phyloP scores from a whole-genome alignment of 2,329 filamentous ascomycete genomes.

The Aspergillus novoparasiticus region DNA sequence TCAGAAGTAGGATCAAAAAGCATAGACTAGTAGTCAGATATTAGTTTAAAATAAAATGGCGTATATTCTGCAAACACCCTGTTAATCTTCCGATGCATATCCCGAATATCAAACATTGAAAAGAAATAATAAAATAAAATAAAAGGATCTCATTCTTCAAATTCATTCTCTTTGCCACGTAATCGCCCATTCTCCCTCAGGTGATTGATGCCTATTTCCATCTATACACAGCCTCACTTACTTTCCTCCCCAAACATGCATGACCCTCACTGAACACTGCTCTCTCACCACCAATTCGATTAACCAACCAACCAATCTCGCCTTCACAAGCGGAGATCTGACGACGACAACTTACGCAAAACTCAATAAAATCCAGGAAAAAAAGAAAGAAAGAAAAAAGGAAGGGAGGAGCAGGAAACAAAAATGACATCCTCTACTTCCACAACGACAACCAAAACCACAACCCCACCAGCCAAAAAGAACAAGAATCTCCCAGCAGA shows the following conservation, averaged over 20 bases:
- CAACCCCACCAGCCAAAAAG: background rate
- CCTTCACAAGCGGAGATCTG: background rate
- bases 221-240: background rate
- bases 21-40: background rate
- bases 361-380: background rate
- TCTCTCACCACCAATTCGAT: background rate
- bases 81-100: background rate
- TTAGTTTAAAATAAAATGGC: background rate
- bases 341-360: background rate
- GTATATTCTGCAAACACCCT: background rate
- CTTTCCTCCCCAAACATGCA: background rate
- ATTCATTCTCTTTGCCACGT: background rate
- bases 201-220: background rate
- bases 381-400: background rate
- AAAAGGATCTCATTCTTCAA: background rate
- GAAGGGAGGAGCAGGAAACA: background rate
- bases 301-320: background rate
- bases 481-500: background rate
- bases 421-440: conserved; percentile 9
- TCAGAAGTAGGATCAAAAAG: background rate
- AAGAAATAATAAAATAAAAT: background rate
- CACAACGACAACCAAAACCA: background rate
- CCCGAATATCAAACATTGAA: background rate
- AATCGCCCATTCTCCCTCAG: background rate
- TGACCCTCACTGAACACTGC: background rate